These are phyloP conservation scores for Cubamyces lactineus DNA, from an alignment of 768 basidiomycete genomes.

Conservation along the genomic window DNA sequence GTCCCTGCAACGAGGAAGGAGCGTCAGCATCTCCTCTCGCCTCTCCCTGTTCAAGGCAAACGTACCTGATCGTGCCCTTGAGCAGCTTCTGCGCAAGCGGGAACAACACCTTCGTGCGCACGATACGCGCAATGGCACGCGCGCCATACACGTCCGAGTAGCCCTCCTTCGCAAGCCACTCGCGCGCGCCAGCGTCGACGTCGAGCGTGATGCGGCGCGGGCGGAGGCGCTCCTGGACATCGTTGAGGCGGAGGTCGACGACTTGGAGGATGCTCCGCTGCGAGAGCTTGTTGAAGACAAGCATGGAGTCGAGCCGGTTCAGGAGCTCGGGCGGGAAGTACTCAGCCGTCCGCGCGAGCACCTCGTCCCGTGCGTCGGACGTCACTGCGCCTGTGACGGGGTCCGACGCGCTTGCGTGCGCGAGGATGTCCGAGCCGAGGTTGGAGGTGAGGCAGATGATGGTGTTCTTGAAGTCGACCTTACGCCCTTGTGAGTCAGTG, in stretches of 20 bases:
- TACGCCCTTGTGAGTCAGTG: slow-evolving; percentile 87
- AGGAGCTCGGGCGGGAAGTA: slow-evolving; percentile 91
- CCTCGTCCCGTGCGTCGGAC: slow-evolving; percentile 59
- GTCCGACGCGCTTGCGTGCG: slow-evolving; percentile 63
- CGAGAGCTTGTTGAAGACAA: slow-evolving; percentile 91
- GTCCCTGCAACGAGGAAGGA: slow-evolving; percentile 39
- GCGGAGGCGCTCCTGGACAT: slow-evolving; percentile 69
- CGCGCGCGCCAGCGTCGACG: slow-evolving; percentile 59
- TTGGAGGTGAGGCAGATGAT: slow-evolving; percentile 92
- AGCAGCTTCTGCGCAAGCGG: slow-evolving; percentile 82
- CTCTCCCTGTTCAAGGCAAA: background rate
- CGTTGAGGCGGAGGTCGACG: slow-evolving; percentile 73
- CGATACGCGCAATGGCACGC: slow-evolving; percentile 84
- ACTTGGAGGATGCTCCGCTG: slow-evolving; percentile 74
- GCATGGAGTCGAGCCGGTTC: slow-evolving; percentile 85
- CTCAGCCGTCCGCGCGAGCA: slow-evolving; percentile 73
- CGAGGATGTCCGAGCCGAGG: slow-evolving; percentile 75
- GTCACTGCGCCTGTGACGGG: slow-evolving; percentile 63
- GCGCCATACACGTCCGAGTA: slow-evolving; percentile 89
- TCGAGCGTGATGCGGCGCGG: slow-evolving; percentile 71
- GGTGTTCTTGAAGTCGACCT: slow-evolving; percentile 95
- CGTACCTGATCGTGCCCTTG: slow-evolving; percentile 74
- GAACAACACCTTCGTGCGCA: slow-evolving; percentile 80
- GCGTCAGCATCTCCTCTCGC: background rate
- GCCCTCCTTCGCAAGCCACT: slow-evolving; percentile 75